Base-by-base conservation (phyloP, 2,329 filamentous ascomycete species). In the Neopestalotiopsis sp. region DNA sequence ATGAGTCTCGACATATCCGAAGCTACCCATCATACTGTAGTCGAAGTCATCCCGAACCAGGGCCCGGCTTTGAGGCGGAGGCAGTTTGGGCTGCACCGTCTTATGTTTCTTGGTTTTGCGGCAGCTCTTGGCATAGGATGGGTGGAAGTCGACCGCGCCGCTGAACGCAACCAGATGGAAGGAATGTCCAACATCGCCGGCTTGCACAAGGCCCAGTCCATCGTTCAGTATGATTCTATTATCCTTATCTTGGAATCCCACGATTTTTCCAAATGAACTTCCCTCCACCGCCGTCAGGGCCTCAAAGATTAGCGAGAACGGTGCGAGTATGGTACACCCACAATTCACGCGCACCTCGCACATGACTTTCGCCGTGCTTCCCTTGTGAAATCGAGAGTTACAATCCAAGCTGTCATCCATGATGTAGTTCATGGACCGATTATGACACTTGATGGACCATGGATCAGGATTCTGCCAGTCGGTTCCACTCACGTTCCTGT, bases 291-390 rank as follows among this genome's bases (percentile, higher is more conserved):
- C 75, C 40, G 77, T 69, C 17, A 78, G 75, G 12, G 96, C 96
- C 82, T 97, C 95, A 76, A 97, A 97, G 74, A 98, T 95, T 69
- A 97, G 90, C 32, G 97, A 85, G 53, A 90, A 76, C 2, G 75
- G 75, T 2, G 66, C 73, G 12, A 40, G 68, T 24, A 77, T 67
- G n/a, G 58, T 68, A 61, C 75, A 76, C 6, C 75, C 75, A 69
- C 75, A 77, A 28, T 74, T 73, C 10, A 75, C 62, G 53, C 65
- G 61, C 5, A 76, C 67, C 38, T 74, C 71, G 66, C 74, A 76
- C 14, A 69, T 67, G 5, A 76, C 68, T 32, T 70, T 68, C 45
- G 67, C 65, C 13, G 75, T 76, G 65, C 63, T 76, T 6, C 72
- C 71, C 59, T 73, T 74, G 24, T 72, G 61, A 1, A 76, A 69